A percentile compares a stretch with the other conserved stretches of the same genome.
Conservation (phyloP, 2,329 filamentous ascomycete genomes). For the Pleurostoma richardsiae region DNA sequence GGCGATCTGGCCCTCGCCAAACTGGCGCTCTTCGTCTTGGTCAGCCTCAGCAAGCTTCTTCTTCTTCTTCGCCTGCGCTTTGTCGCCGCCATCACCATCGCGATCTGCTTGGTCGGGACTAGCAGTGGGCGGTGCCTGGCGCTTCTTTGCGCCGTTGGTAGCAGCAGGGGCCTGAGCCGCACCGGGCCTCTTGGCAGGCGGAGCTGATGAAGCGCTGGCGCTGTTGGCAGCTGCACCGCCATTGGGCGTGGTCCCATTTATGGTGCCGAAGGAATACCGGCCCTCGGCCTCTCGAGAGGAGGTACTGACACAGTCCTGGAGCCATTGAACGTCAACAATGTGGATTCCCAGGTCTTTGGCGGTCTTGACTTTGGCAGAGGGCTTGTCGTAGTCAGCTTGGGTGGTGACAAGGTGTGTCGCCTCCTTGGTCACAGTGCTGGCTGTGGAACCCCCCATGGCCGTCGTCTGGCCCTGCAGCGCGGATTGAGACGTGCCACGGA, state of each 20-base stretch:
- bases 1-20: slow-evolving; percentile 39
- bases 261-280: slow-evolving; percentile 15
- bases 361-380: slow-evolving; percentile 45
- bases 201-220: slow-evolving; percentile 4
- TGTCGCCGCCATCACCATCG: slow-evolving; percentile 18
- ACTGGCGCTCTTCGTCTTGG: slow-evolving; percentile 10
- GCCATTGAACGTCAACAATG: slow-evolving; percentile 58
- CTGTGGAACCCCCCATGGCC: slow-evolving; percentile 42
- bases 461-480: slow-evolving; percentile 39
- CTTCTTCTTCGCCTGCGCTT: slow-evolving; percentile 22
- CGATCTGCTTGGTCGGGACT: slow-evolving; percentile 13
- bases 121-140: slow-evolving; percentile 10
- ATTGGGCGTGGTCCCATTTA: slow-evolving; percentile 1
- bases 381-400: slow-evolving; percentile 43
- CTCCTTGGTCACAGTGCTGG: slow-evolving; percentile 39
- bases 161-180: slow-evolving; percentile 2
- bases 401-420: slow-evolving; percentile 56
- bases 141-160: slow-evolving; percentile 14
- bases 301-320: slow-evolving; percentile 46
- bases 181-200: neutral
- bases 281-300: slow-evolving; percentile 30
- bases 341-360: slow-evolving; percentile 40
- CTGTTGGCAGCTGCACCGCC: slow-evolving; percentile 5
- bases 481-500: slow-evolving; percentile 47
- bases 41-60: slow-evolving; percentile 19